A percentile compares a stretch with the other conserved stretches of the same genome.
phyloP scores from a whole-genome alignment of 2,329 filamentous ascomycete genomes.

The Fusarium bactridioides region DNA sequence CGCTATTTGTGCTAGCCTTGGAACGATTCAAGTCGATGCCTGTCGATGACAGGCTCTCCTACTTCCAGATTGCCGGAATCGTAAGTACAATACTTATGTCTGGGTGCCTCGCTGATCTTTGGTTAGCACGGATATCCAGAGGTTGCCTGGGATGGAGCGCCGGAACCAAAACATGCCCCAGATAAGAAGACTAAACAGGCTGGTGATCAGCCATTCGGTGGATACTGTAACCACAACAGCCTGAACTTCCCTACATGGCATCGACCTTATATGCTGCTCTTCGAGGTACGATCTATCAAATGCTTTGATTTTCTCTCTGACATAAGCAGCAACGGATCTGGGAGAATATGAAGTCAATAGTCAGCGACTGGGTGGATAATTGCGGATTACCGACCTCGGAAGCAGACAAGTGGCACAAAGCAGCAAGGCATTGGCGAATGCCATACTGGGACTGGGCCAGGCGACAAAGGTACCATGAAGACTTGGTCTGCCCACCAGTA shows the following conservation, averaged over 20 bases:
- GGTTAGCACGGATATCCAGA: conserved; percentile 15
- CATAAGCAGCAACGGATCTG: not conserved
- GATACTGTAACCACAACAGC: conserved; percentile 20
- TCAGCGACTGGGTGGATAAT: not conserved
- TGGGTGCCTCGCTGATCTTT: not conserved
- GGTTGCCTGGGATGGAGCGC: conserved; percentile 1
- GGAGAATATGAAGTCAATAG: not conserved
- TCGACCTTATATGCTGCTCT: conserved; percentile 14
- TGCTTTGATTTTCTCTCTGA: not conserved
- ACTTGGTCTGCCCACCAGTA: not conserved
- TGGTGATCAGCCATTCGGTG: conserved; percentile 2
- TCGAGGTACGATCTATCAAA: not conserved
- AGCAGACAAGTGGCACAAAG: not conserved
- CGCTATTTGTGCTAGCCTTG: conserved; percentile 1
- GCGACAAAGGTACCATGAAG: not conserved
- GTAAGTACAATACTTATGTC: not conserved
- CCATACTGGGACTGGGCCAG: conserved; percentile 2
- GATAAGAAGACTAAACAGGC: not conserved
- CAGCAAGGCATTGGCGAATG: not conserved
- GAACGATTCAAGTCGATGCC: conserved; percentile 3
- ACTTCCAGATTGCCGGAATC: conserved; percentile 20
- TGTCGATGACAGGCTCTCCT: not conserved
- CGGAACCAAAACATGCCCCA: not conserved
- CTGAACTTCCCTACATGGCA: conserved; percentile 26
- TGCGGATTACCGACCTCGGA: accelerated